phyloP scores from a whole-genome alignment of 1,139 yeast genomes.

The Blastobotrys arbuscula region DNA sequence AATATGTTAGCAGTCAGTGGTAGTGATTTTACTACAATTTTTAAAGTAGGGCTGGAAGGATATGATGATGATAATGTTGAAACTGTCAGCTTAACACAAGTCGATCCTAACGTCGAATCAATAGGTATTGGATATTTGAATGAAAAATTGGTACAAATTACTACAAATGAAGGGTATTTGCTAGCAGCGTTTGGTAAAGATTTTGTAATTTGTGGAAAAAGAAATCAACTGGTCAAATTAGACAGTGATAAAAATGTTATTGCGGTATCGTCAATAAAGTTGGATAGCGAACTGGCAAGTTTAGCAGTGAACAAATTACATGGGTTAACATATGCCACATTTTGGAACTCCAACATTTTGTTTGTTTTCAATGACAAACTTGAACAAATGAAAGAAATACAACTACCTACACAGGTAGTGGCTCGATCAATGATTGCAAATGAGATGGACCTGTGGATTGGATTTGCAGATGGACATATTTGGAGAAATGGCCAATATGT shows the following conservation, averaged over 20 bases:
- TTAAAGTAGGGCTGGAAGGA: not conserved
- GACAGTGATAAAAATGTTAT: not conserved
- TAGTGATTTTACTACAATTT: not conserved
- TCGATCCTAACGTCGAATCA: not conserved
- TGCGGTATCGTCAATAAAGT: not conserved
- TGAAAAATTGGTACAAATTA: not conserved
- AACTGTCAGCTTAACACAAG: not conserved
- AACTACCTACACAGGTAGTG: not conserved
- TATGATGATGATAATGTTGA: not conserved
- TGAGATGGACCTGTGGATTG: not conserved
- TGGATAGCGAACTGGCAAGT: slow-evolving; percentile 1
- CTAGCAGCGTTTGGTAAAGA: not conserved
- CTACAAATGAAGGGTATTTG: not conserved
- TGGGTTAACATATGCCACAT: not conserved
- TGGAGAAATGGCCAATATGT: not conserved
- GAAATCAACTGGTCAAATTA: not conserved
- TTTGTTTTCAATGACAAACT: not conserved
- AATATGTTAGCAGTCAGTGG: not conserved
- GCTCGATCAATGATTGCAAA: not conserved
- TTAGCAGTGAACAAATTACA: not conserved
- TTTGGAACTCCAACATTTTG: not conserved
- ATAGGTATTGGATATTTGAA: slow-evolving; percentile 1
- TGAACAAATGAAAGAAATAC: not conserved
- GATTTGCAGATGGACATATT: slow-evolving; percentile 1
- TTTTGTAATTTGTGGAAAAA: not conserved